phyloP scores from a whole-genome alignment of 2,329 filamentous ascomycete genomes.

The Macrophomina pseudophaseolina region DNA sequence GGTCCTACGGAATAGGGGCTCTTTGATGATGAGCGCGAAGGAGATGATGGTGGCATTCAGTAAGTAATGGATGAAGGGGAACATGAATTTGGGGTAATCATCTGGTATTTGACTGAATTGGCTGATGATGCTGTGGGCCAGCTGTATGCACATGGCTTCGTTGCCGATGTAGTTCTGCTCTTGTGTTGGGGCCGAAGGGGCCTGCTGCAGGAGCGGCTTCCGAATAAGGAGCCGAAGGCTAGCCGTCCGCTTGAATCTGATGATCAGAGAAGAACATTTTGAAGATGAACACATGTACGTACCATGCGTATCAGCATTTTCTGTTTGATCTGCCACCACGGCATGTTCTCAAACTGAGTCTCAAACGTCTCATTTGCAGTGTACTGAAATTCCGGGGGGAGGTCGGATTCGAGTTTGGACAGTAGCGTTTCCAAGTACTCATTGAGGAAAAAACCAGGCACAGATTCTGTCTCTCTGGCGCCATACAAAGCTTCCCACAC shows the following conservation, averaged over 20 bases:
- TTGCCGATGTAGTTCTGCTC: not conserved
- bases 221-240: not conserved
- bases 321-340: constrained; percentile 1
- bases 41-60: not conserved
- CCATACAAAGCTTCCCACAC: not conserved
- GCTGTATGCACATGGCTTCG: not conserved
- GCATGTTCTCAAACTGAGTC: not conserved
- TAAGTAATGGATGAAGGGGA: not conserved
- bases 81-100: constrained; percentile 1
- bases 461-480: not conserved
- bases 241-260: not conserved
- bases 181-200: not conserved
- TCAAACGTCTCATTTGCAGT: not conserved
- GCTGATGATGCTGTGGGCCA: not conserved
- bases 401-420: not conserved
- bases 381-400: not conserved
- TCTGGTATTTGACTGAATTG: constrained; percentile 1
- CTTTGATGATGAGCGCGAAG: not conserved
- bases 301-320: not conserved
- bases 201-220: not conserved
- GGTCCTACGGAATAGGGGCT: not conserved
- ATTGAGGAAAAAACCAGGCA: not conserved
- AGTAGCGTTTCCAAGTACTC: not conserved
- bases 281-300: not conserved
- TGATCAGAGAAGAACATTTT: no score